These are phyloP conservation scores for Penicillium tannophilum DNA, from an alignment of 495 filamentous ascomycete species.

Conservation along the genomic window DNA sequence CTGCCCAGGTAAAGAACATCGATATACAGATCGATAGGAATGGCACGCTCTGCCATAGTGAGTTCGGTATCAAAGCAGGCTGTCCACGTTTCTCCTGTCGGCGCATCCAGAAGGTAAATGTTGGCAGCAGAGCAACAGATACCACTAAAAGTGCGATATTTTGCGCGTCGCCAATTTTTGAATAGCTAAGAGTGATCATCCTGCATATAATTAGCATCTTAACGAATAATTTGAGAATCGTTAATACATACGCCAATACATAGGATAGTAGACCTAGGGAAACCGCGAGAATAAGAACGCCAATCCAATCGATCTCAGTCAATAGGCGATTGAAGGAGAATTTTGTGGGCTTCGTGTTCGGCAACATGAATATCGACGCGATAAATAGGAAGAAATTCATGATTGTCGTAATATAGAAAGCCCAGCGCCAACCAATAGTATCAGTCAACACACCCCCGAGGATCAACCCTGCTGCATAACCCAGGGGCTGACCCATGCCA, in stretches of 20 bases:
- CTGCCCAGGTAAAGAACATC: slow-evolving; percentile 55
- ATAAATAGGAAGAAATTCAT: not conserved
- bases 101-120: slow-evolving; percentile 42
- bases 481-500: slow-evolving; percentile 48
- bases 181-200: not conserved
- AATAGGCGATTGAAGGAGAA: not conserved
- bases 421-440: slow-evolving; percentile 52
- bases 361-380: not conserved
- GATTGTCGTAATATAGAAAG: slow-evolving; percentile 41
- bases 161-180: not conserved
- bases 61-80: slow-evolving; percentile 52
- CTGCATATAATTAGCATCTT: not conserved
- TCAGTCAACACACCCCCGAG: slow-evolving; percentile 50
- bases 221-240: not conserved
- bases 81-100: slow-evolving; percentile 49
- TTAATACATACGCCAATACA: slow-evolving; percentile 40
- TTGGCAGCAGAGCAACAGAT: slow-evolving; percentile 34
- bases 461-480: slow-evolving; percentile 45
- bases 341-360: not conserved
- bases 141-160: not conserved
- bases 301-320: slow-evolving; percentile 51
- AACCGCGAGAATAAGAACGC: slow-evolving; percentile 36
- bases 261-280: slow-evolving; percentile 45
- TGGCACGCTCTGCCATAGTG: slow-evolving; percentile 50
- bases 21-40: slow-evolving; percentile 53